Percentiles rank a stretch among this genome's conserved stretches.
Evolutionary conservation across 768 basidiomycete species (phyloP).

Genomic region (Mycena vulgaris): DNA sequence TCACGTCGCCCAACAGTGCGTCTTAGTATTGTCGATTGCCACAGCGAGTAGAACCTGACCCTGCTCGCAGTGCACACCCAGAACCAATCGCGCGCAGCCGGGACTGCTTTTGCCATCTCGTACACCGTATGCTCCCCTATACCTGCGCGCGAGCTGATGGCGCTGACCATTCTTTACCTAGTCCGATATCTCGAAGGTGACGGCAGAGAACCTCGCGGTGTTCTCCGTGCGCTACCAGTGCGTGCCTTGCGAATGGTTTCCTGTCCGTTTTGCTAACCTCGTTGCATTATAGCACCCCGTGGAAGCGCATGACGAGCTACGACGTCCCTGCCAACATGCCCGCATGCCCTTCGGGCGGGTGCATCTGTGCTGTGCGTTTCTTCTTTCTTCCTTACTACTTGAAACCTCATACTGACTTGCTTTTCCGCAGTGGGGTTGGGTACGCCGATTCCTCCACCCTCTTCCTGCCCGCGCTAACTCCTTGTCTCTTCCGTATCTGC

Average conservation of each 20-base stretch:
- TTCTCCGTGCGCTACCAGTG: conserved; percentile 68
- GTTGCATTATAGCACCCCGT: conserved; percentile 59
- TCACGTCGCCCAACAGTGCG: conserved; percentile 65
- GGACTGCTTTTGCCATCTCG: conserved; percentile 70
- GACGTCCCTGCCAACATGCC: conserved; percentile 66
- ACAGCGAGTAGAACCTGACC: background rate
- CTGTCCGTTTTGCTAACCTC: background rate
- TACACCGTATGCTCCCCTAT: conserved; percentile 54
- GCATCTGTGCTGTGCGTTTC: conserved; percentile 65
- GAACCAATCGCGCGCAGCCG: conserved; percentile 66
- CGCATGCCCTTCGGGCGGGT: conserved; percentile 65
- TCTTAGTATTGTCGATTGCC: conserved; percentile 1
- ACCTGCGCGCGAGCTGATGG: background rate
- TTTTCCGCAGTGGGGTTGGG: conserved; percentile 66
- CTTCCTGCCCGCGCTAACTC: background rate
- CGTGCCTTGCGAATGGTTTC: conserved; percentile 31
- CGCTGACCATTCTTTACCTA: conserved; percentile 35
- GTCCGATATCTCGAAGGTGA: conserved; percentile 65
- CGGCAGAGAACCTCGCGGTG: conserved; percentile 64
- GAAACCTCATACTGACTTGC: conserved; percentile 5
- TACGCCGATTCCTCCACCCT: conserved; percentile 41
- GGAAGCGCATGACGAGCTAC: conserved; percentile 64
- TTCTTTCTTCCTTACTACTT: background rate
- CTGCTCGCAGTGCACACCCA: conserved; percentile 63
- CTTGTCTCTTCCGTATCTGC: background rate